Conservation (phyloP, 129 eudicot species). For the Deinandra increscens region DNA sequence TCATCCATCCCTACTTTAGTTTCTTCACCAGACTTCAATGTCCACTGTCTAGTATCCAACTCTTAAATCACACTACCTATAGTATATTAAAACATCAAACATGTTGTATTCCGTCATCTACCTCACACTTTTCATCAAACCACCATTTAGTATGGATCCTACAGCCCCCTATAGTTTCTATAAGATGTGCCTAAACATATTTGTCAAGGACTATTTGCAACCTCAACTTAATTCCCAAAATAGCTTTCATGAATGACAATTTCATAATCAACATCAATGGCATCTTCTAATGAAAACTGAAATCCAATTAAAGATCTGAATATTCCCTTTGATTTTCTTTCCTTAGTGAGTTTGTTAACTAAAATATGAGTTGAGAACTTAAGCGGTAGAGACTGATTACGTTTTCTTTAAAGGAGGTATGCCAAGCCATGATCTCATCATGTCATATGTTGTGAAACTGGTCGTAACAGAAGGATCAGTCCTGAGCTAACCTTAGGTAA, state of each 20-base stretch:
- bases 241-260: neutral
- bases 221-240: neutral
- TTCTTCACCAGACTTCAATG: too few species aligned
- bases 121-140: too few species aligned
- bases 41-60: too few species aligned
- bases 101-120: too few species aligned
- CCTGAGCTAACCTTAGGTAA: too few species aligned
- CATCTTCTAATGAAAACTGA: neutral
- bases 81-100: too few species aligned
- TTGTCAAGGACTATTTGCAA: neutral
- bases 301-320: neutral
- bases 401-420: constrained; percentile 72
- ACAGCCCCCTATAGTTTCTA: too few species aligned
- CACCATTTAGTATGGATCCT: too few species aligned
- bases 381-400: constrained; percentile 42
- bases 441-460: constrained; percentile 82
- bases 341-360: neutral
- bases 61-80: too few species aligned
- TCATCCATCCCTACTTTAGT: too few species aligned
- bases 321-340: neutral
- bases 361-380: neutral
- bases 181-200: neutral
- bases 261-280: neutral
- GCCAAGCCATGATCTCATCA: constrained; percentile 70
- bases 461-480: constrained; percentile 91